Percentiles rank a stretch among this genome's conserved stretches.
Conservation (phyloP, 148 eudicot genomes). For the Rhododendron griersonianum region DNA sequence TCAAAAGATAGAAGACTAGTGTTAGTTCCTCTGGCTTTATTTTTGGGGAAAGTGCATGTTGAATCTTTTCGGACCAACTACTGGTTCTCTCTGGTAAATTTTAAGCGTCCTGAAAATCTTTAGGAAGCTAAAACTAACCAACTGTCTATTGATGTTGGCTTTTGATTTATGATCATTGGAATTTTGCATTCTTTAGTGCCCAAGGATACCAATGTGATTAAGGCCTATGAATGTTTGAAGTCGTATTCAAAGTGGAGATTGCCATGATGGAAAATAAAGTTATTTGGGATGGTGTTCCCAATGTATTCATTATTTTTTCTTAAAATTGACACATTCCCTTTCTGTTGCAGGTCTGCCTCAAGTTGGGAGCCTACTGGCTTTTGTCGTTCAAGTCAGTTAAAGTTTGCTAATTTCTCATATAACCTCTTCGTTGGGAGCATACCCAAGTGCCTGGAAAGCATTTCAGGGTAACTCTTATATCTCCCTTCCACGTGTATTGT, state of each 20-base stretch:
- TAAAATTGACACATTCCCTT: neutral
- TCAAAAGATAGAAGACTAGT: neutral
- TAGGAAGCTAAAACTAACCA: neutral
- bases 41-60: neutral
- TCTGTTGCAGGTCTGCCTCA: conserved; percentile 55
- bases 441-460: conserved; percentile 75
- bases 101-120: neutral
- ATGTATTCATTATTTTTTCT: neutral
- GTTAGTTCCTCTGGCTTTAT: neutral
- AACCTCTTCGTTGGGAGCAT: conserved; percentile 71
- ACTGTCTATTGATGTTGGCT: neutral
- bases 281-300: neutral
- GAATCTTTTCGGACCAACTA: neutral
- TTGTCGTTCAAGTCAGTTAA: conserved; percentile 71
- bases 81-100: neutral
- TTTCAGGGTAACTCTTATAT: conserved; percentile 56
- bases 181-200: neutral
- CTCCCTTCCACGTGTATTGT: neutral
- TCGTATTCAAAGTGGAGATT: neutral
- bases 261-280: neutral
- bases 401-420: conserved; percentile 70
- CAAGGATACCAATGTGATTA: neutral
- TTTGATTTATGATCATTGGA: neutral
- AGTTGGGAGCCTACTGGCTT: conserved; percentile 47
- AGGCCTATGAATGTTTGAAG: neutral